Base-by-base conservation (phyloP, 768 basidiomycete genomes). In the Cystofilobasidium bisporidii region DNA sequence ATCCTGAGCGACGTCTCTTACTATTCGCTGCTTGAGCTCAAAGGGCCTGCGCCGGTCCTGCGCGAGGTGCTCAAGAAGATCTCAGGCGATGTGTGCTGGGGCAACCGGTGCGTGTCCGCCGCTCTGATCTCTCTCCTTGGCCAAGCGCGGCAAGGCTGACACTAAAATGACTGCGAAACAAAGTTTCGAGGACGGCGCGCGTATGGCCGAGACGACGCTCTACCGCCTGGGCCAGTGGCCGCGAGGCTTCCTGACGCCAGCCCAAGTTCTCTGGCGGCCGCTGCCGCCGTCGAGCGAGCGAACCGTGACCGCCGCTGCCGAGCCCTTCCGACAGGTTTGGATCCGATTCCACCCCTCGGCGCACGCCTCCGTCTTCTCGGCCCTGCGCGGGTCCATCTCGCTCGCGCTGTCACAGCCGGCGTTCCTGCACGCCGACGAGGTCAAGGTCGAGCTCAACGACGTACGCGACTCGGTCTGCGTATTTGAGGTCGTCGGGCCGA, bases 1-100 rank as follows among this genome's bases (percentile, higher is more conserved):
- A 91, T 96, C 63, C 76, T 94, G 1, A 90, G 93, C 65, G 94
- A 99, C 73, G 87, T 88, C 0, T 92, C 90, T 2, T 97, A 97
- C 76, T 83, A 81, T 71, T 84, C 85, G 0, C 79, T 86, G 2
- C 81, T 92, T 33, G 88, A 93, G 75, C 74, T 97, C 9, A 82
- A 81, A 61, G 91, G 88, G 2, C 80, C 82, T 2, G 81, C 86
- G 73, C 71, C 74, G 1, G 77, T 84, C 3, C 75, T 96, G 10
- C 80, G 81, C 48, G 63, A 73, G 3, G 74, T 84, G 17, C 76
- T 89, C 50, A 80, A 83, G 61, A 75, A 63, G 83, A 83, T 73
- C 85, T 84, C 72, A 2, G 76, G 72, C 0, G 70, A 69, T 22
- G 73, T 73, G 8, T 59, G 62, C 14, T 77, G 73, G 71, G 74